Percentiles rank a stretch among this genome's conserved stretches.
phyloP scores from a whole-genome alignment of 1,284 basidiomycete species.

The Leccinum fuscescens region DNA sequence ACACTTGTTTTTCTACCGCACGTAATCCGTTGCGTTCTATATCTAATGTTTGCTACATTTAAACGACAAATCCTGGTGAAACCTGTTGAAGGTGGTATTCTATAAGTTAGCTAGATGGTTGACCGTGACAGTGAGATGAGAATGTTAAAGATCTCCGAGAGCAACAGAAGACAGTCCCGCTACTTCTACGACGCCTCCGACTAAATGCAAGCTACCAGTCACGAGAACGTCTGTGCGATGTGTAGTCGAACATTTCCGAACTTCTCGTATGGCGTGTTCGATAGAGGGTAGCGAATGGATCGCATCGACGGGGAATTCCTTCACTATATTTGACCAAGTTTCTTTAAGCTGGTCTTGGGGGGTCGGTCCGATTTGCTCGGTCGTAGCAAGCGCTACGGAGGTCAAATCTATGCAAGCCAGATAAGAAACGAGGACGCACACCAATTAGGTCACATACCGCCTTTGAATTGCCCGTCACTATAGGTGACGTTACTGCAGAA shows the following conservation, averaged over 20 bases:
- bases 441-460: slow-evolving; percentile 55
- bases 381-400: slow-evolving; percentile 60
- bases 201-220: slow-evolving; percentile 90
- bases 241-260: slow-evolving; percentile 43
- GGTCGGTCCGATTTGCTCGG: slow-evolving; percentile 65
- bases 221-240: slow-evolving; percentile 68
- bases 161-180: slow-evolving; percentile 71
- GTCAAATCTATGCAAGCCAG: slow-evolving; percentile 60
- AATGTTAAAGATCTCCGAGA: slow-evolving; percentile 35
- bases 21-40: not conserved
- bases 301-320: slow-evolving; percentile 55
- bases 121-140: slow-evolving; percentile 4
- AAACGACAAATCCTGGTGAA: not conserved
- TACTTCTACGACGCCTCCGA: slow-evolving; percentile 93
- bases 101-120: slow-evolving; percentile 12
- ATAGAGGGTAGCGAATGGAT: slow-evolving; percentile 86
- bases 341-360: slow-evolving; percentile 75
- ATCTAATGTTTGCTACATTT: not conserved
- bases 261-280: slow-evolving; percentile 77
- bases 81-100: slow-evolving; percentile 35
- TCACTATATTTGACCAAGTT: slow-evolving; percentile 70
- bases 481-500: slow-evolving; percentile 98
- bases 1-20: not conserved
- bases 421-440: not conserved
- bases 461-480: slow-evolving; percentile 83